Base-by-base conservation (phyloP, 2,329 filamentous ascomycete genomes). In the Zymoseptoria brevis region DNA sequence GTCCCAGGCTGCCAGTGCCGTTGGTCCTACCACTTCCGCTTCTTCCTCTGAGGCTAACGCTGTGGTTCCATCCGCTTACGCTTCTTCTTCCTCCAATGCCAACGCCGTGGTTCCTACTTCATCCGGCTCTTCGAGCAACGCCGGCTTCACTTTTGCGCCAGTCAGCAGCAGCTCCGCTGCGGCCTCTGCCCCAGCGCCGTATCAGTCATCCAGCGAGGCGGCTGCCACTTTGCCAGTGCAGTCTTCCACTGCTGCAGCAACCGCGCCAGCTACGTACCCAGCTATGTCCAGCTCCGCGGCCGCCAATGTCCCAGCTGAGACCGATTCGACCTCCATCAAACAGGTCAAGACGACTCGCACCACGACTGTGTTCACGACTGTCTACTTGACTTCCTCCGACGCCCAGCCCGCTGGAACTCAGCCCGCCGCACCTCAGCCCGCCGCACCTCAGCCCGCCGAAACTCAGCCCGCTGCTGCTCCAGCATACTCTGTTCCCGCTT, bases 341-440 rank as follows among this genome's bases (percentile, higher is more conserved):
- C 60, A 59, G 21, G 55, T 56, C 21, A 50, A 55, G 22, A 56
- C 48, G 11, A 60, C 52, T 8, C 30, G 50, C 55, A 63, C 59
- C 54, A 55, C 62, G 60, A 63, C 64, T n/a, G 56, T 65, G 11
- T 62, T 60, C 60, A 57, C 60, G 50, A 66, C 64, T n/a, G 56
- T 66, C 45, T 52, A 59, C 19, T 30, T 59, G 5, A 54, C 59
- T 19, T 49, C 55, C 24, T 13, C 59, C 5, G 55, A 56, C 24
- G 50, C 58, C 4, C 55, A 45, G 35, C 35, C 35, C 16, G 35
- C 35, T 45, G 35, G 11, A 7, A 45, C 35, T 16, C 35, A 41
- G 35, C 16, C 49, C 19, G 57, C 57, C 26, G 58, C 49, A 29
- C 13, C 35, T 6, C 35, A 41, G 35, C 16, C 49, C 19, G 57